phyloP scores from a whole-genome alignment of 1,284 basidiomycete species.

The Baeospora myosura region DNA sequence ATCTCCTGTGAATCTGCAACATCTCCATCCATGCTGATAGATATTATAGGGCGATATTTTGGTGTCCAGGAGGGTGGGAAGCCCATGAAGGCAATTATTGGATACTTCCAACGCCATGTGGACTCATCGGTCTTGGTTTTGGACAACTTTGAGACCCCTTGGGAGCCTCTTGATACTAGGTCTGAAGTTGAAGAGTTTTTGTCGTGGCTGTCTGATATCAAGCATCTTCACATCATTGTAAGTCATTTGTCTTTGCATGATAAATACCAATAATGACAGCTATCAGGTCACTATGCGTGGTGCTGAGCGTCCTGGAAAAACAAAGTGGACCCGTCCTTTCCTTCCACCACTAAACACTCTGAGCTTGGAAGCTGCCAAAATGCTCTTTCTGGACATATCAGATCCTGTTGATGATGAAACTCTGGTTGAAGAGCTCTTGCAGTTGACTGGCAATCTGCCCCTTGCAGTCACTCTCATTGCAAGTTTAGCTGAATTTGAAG shows the following conservation, averaged over 20 bases:
- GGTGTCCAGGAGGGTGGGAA: constrained; percentile 2
- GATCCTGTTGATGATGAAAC: constrained; percentile 1
- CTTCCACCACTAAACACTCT: constrained; percentile 21
- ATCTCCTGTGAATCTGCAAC: constrained; percentile 20
- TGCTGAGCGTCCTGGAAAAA: constrained; percentile 7
- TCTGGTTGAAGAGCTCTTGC: constrained; percentile 1
- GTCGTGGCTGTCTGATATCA: constrained; percentile 15
- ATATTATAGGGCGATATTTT: constrained; percentile 15
- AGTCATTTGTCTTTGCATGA: neutral
- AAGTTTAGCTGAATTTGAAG: constrained; percentile 4
- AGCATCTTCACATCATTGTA: constrained; percentile 18
- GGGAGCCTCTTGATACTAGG: constrained; percentile 18
- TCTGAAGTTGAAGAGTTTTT: constrained; percentile 20
- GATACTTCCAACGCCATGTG: neutral
- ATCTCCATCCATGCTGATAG: constrained; percentile 18
- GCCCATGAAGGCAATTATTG: neutral
- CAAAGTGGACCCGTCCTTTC: constrained; percentile 20
- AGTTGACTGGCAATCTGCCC: constrained; percentile 10
- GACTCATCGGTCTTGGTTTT: constrained; percentile 16
- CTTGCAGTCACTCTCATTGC: constrained; percentile 11
- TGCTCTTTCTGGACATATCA: constrained; percentile 20
- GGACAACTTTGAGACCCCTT: constrained; percentile 26
- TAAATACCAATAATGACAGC: neutral
- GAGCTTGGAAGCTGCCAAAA: constrained; percentile 15
- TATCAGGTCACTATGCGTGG: constrained; percentile 22